phyloP scores from a whole-genome alignment of 805 yeast species.

The Komagataella mondaviorum region DNA sequence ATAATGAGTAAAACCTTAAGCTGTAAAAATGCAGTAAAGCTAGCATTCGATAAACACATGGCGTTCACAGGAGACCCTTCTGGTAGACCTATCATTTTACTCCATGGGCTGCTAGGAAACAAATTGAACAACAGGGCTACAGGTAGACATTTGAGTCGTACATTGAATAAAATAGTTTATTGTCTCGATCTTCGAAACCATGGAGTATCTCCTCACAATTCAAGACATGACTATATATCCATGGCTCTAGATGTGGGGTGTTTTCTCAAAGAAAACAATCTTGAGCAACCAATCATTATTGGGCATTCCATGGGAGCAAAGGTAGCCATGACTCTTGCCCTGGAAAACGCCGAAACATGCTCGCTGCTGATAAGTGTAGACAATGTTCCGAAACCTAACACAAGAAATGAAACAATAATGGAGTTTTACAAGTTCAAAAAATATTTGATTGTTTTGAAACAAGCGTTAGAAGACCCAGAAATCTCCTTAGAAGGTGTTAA shows the following conservation, averaged over 20 bases:
- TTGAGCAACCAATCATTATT: constrained; percentile 31
- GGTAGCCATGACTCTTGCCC: constrained; percentile 72
- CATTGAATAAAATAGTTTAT: constrained; percentile 41
- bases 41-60: constrained; percentile 6
- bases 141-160: constrained; percentile 36
- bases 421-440: constrained; percentile 14
- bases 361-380: constrained; percentile 58
- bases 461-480: constrained; percentile 3
- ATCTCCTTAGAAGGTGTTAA: constrained; percentile 41
- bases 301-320: constrained; percentile 95
- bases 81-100: constrained; percentile 49
- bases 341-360: constrained; percentile 49
- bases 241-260: constrained; percentile 71
- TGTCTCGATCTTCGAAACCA: constrained; percentile 79
- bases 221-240: constrained; percentile 56
- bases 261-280: constrained; percentile 33
- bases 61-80: background rate
- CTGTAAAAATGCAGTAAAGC: constrained; percentile 5
- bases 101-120: constrained; percentile 86
- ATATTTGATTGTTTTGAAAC: constrained; percentile 12
- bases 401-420: constrained; percentile 3
- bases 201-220: constrained; percentile 73
- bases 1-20: background rate
- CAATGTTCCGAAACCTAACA: constrained; percentile 65
- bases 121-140: constrained; percentile 67